Percentiles rank a stretch among this genome's conserved stretches.
Evolutionary conservation across 371 early-diverging fungal genomes (phyloP).

Genomic region (Mortierella sp.): DNA sequence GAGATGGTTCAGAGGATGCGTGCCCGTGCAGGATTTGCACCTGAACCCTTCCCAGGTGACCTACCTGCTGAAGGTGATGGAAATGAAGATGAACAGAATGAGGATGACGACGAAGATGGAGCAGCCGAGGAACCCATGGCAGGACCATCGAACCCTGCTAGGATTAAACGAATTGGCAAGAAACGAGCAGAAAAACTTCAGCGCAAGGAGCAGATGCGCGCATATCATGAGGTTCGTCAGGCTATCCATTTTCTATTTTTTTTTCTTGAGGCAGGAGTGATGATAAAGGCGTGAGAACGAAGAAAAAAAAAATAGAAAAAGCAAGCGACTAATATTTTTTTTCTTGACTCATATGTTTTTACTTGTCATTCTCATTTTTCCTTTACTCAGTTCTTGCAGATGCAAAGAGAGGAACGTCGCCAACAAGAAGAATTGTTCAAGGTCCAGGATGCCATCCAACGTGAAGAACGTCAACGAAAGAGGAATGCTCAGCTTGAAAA

Average conservation of each 20-base stretch:
- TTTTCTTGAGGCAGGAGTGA: too few species aligned
- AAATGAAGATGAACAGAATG: slow-evolving; percentile 24
- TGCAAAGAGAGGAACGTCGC: slow-evolving; percentile 44
- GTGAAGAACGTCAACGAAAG: slow-evolving; percentile 39
- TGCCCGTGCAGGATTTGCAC: slow-evolving; percentile 44
- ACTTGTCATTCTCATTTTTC: not conserved
- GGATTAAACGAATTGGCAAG: slow-evolving; percentile 61
- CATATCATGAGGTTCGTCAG: slow-evolving; percentile 58
- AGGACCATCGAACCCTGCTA: slow-evolving; percentile 19
- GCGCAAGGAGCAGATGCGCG: slow-evolving; percentile 65
- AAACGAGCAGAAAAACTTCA: slow-evolving; percentile 63
- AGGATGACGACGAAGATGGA: slow-evolving; percentile 11
- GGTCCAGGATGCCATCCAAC: slow-evolving; percentile 29
- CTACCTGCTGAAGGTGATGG: slow-evolving; percentile 9
- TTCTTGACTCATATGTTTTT: not conserved
- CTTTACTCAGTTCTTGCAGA: slow-evolving; percentile 37
- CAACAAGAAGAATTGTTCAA: slow-evolving; percentile 49
- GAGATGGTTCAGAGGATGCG: slow-evolving; percentile 54
- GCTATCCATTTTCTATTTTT: too few species aligned
- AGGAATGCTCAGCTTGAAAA: slow-evolving; percentile 36
- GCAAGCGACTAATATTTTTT: too few species aligned
- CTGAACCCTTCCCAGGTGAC: slow-evolving; percentile 51
- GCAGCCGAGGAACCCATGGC: slow-evolving; percentile 49
- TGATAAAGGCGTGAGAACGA: not conserved
- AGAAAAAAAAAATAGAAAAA: not conserved